phyloP scores from a whole-genome alignment of 768 basidiomycete genomes.

The Lentinula edodes region DNA sequence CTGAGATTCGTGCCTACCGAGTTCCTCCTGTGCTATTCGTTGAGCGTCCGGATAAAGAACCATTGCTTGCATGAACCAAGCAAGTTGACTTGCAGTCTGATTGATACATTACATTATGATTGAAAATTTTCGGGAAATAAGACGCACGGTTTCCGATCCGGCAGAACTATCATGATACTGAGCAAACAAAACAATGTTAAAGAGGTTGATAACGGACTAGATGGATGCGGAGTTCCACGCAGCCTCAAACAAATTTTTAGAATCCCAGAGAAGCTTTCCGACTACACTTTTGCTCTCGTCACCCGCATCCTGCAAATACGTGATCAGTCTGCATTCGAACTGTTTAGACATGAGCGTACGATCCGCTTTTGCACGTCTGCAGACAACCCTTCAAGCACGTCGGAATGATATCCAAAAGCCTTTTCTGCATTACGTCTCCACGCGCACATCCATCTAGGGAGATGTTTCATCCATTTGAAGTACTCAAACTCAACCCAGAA shows the following conservation, averaged over 20 bases:
- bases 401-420: slow-evolving; percentile 12
- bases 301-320: neutral
- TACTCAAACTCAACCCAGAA: slow-evolving; percentile 27
- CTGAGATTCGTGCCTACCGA: slow-evolving; percentile 8
- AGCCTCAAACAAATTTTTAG: neutral
- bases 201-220: slow-evolving; percentile 5
- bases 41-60: slow-evolving; percentile 28
- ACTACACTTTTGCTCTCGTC: neutral
- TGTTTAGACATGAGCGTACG: neutral
- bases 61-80: slow-evolving; percentile 31
- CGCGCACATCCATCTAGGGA: slow-evolving; percentile 21
- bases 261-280: neutral
- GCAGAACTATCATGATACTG: neutral
- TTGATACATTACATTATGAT: slow-evolving; percentile 8
- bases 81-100: slow-evolving; percentile 29
- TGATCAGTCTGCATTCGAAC: neutral
- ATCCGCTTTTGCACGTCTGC: neutral
- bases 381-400: slow-evolving; percentile 13
- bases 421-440: slow-evolving; percentile 21
- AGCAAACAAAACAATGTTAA: neutral
- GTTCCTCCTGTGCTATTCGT: slow-evolving; percentile 27
- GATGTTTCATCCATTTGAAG: slow-evolving; percentile 17
- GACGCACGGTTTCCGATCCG: slow-evolving; percentile 3
- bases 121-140: neutral
- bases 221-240: neutral